Evolutionary conservation across 2,329 filamentous ascomycete genomes (phyloP), one percentile per base, ranked within the genome.

Genomic region (Claviceps sp.): DNA sequence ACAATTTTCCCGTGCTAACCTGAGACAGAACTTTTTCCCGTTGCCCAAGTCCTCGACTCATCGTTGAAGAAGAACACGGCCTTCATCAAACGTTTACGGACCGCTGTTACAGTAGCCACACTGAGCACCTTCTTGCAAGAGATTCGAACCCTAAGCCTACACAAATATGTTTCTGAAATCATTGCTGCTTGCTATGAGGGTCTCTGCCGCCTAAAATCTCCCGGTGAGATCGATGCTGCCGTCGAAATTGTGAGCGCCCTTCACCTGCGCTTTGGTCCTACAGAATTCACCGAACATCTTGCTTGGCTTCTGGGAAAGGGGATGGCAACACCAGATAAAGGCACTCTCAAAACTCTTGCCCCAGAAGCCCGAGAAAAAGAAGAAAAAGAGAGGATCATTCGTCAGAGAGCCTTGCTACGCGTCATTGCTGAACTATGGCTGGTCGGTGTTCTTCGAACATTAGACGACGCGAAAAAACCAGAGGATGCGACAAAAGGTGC

Each of bases 1-100:
- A 24, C 26, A 42, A 39, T 13, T 19, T 40, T 8, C 13, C 11
- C 47, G 37, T 48, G 19, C 48, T 24, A 30, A 43, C 34, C 10
- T 34, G 47, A 17, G 30, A 13, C 52, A 94, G 89, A 87, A 73
- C 72, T 94, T 56, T 89, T 94, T 63, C 70, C 80, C 51, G 82
- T 93, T 60, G 83, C 81, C 67, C 78, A 80, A 64, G 85, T 87
- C 34, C 84, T 97, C 63, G 91, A 97, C 69, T 95, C 91, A 50
- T 93, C 90, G 50, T 77, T 97, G 68, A 96, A 95, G 73, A 97
- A 96, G 75, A 97, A 97, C 63, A 97, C 91, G 4, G 89, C 90
- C 58, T 96, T 97, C 68, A 97, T 97, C 65, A 96, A 95, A 71
- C 88, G 91, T 63, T 77, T 97, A 52, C 87, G 91, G 60, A 96